Evolutionary conservation across 768 basidiomycete species (phyloP).

Genomic region (Russula sp.): DNA sequence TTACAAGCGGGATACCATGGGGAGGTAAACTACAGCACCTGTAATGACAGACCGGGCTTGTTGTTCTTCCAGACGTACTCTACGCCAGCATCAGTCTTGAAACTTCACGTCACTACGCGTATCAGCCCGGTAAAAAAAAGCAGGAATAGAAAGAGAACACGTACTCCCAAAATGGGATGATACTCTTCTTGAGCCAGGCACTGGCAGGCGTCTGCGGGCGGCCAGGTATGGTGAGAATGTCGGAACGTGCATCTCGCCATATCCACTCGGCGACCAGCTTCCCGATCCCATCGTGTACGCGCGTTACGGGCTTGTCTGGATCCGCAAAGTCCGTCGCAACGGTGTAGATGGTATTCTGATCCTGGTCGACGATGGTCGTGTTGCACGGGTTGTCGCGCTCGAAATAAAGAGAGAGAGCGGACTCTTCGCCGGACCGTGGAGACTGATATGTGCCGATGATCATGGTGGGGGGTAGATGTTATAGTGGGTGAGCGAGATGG

Average conservation of each 20-base stretch:
- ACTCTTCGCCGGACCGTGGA: background rate
- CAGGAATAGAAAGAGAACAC: background rate
- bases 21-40: slow-evolving; percentile 5
- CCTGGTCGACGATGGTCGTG: slow-evolving; percentile 25
- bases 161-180: slow-evolving; percentile 28
- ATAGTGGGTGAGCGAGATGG: background rate
- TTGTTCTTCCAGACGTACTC: slow-evolving; percentile 28
- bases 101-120: slow-evolving; percentile 23
- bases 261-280: slow-evolving; percentile 29
- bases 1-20: background rate
- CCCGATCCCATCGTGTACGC: slow-evolving; percentile 20
- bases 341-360: slow-evolving; percentile 19
- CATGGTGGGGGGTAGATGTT: background rate
- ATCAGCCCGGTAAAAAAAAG: background rate
- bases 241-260: slow-evolving; percentile 29
- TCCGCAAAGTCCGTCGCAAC: slow-evolving; percentile 26
- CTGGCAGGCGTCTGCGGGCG: slow-evolving; percentile 17
- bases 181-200: slow-evolving; percentile 29
- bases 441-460: slow-evolving; percentile 7
- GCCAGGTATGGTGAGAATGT: slow-evolving; percentile 27
- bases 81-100: slow-evolving; percentile 18
- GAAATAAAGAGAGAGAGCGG: slow-evolving; percentile 9
- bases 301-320: slow-evolving; percentile 21
- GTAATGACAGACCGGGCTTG: slow-evolving; percentile 21
- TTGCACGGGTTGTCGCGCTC: slow-evolving; percentile 30